phyloP scores from a whole-genome alignment of 192 early-diverging fungal genomes.

The Coemansia sp. region DNA sequence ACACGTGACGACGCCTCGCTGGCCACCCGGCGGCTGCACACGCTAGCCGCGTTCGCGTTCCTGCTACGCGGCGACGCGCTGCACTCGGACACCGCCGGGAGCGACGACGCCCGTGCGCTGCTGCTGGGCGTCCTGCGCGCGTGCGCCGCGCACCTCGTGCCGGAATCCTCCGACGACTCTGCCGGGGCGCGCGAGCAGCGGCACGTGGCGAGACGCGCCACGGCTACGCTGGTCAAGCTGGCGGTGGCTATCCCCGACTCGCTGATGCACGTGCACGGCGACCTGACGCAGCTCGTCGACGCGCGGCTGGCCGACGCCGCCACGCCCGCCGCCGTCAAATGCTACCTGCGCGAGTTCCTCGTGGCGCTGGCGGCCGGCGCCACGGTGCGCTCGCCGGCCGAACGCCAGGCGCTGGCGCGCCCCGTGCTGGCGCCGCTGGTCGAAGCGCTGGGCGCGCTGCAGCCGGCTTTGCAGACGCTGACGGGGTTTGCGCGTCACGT shows the following conservation, averaged over 20 bases:
- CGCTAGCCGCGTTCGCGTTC: constrained; percentile 44
- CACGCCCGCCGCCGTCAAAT: constrained; percentile 23
- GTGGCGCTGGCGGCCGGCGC: constrained; percentile 39
- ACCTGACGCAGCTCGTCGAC: constrained; percentile 36
- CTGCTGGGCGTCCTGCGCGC: constrained; percentile 31
- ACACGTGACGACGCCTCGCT: background rate
- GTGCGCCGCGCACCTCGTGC: constrained; percentile 16
- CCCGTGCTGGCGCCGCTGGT: constrained; percentile 37
- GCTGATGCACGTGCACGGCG: constrained; percentile 38
- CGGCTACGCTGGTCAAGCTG: constrained; percentile 36
- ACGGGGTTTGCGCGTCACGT: constrained; percentile 20
- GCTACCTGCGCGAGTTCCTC: constrained; percentile 42
- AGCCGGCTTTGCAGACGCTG: constrained; percentile 28
- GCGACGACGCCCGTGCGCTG: constrained; percentile 20
- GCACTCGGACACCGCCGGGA: constrained; percentile 6
- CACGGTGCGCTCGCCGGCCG: constrained; percentile 11
- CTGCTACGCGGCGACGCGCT: constrained; percentile 22
- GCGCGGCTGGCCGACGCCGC: constrained; percentile 15
- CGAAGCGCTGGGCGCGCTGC: constrained; percentile 18
- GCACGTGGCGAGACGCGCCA: constrained; percentile 25
- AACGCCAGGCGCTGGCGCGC: constrained; percentile 33
- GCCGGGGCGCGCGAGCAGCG: constrained; percentile 13
- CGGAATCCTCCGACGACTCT: background rate
- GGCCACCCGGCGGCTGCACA: constrained; percentile 25
- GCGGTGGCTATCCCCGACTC: constrained; percentile 39